Evolutionary conservation across 176 grass and related monocot genomes (phyloP).

Genomic region (Elaeis guineensis): DNA sequence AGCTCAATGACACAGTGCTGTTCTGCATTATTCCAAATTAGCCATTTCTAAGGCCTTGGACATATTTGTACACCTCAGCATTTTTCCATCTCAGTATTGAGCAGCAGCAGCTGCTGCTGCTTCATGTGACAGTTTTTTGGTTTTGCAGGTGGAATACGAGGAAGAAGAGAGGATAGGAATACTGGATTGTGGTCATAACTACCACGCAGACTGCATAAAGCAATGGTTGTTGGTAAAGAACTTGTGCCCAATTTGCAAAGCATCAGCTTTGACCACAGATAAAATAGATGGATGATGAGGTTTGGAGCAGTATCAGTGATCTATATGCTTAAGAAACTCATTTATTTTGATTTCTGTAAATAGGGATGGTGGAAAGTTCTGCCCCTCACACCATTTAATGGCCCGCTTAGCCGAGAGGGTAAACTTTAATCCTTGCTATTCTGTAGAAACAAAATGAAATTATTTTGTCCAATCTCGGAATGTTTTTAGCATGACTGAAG

Average conservation of each 20-base stretch:
- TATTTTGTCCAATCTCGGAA: conserved; percentile 33
- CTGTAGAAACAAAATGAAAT: conserved; percentile 48
- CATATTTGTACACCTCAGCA: no score
- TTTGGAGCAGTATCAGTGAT: conserved; percentile 19
- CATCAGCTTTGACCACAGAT: conserved; percentile 1
- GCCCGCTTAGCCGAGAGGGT: conserved; percentile 15
- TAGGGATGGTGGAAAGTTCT: conserved; percentile 35
- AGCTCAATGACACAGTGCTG: no score
- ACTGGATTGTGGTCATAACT: conserved; percentile 4
- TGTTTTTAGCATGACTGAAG: neutral
- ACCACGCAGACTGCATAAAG: conserved; percentile 6
- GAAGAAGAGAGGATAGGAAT: neutral
- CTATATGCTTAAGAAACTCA: conserved; percentile 11
- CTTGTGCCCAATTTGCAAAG: conserved; percentile 10
- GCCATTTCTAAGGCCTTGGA: no score
- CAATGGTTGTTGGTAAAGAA: conserved; percentile 9
- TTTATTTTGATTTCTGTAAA: conserved; percentile 33
- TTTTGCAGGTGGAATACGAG: conserved; percentile 3
- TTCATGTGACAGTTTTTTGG: no score
- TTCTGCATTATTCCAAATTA: no score
- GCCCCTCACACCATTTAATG: conserved; percentile 16
- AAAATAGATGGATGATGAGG: conserved; percentile 19
- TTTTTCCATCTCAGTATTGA: no score
- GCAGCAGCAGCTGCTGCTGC: no score
- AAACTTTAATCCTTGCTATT: conserved; percentile 34